Evolutionary conservation across 83 land plant genomes (phyloP).

Genomic region (Diphasiastrum complanatum): DNA sequence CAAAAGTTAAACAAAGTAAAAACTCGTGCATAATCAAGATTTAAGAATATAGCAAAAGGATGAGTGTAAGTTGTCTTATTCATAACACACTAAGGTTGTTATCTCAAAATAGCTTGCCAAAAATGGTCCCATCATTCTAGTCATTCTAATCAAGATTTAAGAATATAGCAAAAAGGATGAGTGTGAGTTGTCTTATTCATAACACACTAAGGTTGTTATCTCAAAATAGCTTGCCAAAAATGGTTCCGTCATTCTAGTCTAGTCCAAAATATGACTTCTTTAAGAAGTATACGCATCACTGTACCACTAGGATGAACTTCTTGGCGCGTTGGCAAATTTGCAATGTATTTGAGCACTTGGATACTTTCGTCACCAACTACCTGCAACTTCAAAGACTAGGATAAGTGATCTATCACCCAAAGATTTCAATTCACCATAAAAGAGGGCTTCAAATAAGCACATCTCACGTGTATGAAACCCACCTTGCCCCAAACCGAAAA

Average conservation of each 20-base stretch:
- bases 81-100: no score
- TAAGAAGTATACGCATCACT: conserved; percentile 29
- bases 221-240: no score
- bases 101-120: no score
- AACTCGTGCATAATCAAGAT: no score
- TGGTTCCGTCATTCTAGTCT: conserved; percentile 5
- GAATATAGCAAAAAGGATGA: no score
- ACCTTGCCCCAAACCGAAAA: conserved; percentile 43
- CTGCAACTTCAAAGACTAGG: conserved; percentile 2
- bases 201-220: no score
- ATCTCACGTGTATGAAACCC: neutral
- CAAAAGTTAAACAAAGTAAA: no score
- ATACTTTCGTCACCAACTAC: conserved; percentile 19
- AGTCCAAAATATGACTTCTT: conserved; percentile 19
- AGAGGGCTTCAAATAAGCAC: neutral
- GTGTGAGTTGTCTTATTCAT: no score
- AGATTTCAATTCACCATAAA: neutral
- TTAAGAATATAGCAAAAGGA: neutral
- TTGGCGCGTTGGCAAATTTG: conserved; percentile 36
- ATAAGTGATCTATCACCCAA: neutral
- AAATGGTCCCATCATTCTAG: no score
- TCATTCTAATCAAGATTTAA: no score
- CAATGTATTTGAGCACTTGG: conserved; percentile 19
- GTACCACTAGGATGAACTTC: conserved; percentile 41
- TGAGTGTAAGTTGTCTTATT: no score